Percentiles rank a stretch among this genome's conserved stretches.
Conservation (phyloP, 2,329 filamentous ascomycete genomes). For the Tolypocladium amazonense region DNA sequence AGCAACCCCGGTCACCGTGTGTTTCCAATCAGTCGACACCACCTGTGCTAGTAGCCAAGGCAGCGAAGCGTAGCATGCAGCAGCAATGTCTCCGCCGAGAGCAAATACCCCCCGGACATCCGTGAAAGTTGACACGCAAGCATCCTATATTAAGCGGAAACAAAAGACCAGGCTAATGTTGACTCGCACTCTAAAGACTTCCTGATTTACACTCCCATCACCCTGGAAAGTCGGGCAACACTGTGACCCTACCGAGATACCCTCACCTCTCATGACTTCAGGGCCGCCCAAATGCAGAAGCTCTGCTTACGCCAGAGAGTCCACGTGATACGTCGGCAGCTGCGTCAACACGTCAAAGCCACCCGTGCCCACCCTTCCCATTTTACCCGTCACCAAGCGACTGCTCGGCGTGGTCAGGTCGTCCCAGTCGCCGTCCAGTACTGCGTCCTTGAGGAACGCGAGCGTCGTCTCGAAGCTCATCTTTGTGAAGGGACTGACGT, state of each 20-base stretch:
- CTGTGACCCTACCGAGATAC: neutral
- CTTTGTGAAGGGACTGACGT: slow-evolving; percentile 88
- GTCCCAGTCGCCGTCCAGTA: slow-evolving; percentile 84
- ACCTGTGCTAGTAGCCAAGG: too few relatives aligned
- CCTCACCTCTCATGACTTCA: neutral
- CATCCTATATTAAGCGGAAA: neutral
- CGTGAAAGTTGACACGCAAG: neutral
- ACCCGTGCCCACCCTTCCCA: slow-evolving; percentile 79
- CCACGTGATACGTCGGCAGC: slow-evolving; percentile 40
- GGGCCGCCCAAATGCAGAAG: too few relatives aligned
- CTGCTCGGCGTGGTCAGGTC: slow-evolving; percentile 77
- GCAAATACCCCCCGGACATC: too few relatives aligned
- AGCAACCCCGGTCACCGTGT: too few relatives aligned
- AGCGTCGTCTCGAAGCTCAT: slow-evolving; percentile 99
- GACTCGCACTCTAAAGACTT: neutral
- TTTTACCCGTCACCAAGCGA: slow-evolving; percentile 75
- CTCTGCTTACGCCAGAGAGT: neutral
- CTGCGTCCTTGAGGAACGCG: slow-evolving; percentile 83
- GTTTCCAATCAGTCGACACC: too few relatives aligned
- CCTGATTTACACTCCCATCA: neutral
- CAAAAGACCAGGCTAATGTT: neutral
- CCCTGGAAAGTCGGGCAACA: neutral
- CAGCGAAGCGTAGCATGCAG: too few relatives aligned
- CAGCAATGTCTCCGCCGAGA: too few relatives aligned
- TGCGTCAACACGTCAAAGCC: slow-evolving; percentile 76